Evolutionary conservation across 2,329 filamentous ascomycete genomes (phyloP).

Genomic region (Fusarium annulatum): DNA sequence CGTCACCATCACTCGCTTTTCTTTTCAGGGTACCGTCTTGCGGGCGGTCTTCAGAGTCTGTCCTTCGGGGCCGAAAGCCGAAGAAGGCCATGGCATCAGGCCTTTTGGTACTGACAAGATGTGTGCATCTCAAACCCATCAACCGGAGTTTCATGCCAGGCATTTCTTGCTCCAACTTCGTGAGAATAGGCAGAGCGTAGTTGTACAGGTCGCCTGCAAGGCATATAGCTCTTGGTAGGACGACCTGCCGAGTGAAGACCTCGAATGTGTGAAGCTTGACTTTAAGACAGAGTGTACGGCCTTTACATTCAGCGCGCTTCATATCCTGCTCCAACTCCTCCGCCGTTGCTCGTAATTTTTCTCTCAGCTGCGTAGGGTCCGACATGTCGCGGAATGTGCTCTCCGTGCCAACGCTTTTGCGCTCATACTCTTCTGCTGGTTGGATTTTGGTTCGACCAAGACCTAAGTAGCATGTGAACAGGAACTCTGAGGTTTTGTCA

Average conservation of each 20-base stretch:
- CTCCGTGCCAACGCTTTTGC: slow-evolving; percentile 95
- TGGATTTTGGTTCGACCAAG: slow-evolving; percentile 86
- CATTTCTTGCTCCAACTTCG: slow-evolving; percentile 85
- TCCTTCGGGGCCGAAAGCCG: slow-evolving; percentile 62
- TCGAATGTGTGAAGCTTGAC: slow-evolving; percentile 96
- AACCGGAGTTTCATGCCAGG: slow-evolving; percentile 82
- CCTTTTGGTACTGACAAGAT: slow-evolving; percentile 88
- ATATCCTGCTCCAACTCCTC: slow-evolving; percentile 90
- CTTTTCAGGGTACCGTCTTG: slow-evolving; percentile 46
- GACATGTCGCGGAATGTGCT: slow-evolving; percentile 88
- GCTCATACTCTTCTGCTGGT: slow-evolving; percentile 87
- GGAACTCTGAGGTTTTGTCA: slow-evolving; percentile 88
- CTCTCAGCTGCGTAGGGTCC: slow-evolving; percentile 73
- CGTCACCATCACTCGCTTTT: slow-evolving; percentile 48
- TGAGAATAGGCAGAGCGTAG: slow-evolving; percentile 82
- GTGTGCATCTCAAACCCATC: slow-evolving; percentile 89
- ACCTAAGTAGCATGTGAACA: slow-evolving; percentile 86
- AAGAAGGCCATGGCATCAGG: slow-evolving; percentile 83
- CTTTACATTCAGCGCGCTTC: slow-evolving; percentile 82
- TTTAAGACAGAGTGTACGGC: slow-evolving; percentile 90
- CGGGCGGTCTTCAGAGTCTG: slow-evolving; percentile 31
- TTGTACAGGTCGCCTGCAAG: slow-evolving; percentile 85
- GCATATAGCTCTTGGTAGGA: slow-evolving; percentile 77
- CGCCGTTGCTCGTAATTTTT: slow-evolving; percentile 83
- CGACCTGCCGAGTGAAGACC: slow-evolving; percentile 84